A percentile compares a stretch with the other conserved stretches of the same genome.
Conservation (phyloP, 1,139 yeast species). For the Kodamaea sp. region DNA sequence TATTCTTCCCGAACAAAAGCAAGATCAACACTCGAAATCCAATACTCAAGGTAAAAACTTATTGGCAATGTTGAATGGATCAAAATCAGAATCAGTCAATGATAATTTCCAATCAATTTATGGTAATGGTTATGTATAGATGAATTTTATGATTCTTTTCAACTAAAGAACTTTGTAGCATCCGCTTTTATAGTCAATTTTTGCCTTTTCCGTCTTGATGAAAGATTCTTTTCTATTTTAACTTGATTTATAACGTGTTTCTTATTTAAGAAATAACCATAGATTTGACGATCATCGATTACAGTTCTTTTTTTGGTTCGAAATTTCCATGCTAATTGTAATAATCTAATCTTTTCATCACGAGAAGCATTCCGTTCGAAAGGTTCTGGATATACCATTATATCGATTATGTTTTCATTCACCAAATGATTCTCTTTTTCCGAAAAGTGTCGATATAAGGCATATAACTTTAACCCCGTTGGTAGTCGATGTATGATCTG, state of each 20-base stretch:
- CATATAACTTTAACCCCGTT: constrained; percentile 25
- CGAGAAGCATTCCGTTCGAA: constrained; percentile 1
- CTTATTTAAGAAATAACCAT: constrained; percentile 8
- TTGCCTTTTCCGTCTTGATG: constrained; percentile 1
- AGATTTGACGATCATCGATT: neutral
- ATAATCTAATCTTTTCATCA: constrained; percentile 2
- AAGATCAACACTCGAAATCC: constrained; percentile 2
- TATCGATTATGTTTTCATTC: constrained; percentile 14
- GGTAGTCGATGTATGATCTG: constrained; percentile 21
- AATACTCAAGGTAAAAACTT: constrained; percentile 14
- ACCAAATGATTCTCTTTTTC: neutral
- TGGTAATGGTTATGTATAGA: constrained; percentile 6
- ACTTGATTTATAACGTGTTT: constrained; percentile 4
- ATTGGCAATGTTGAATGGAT: constrained; percentile 15
- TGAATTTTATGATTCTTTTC: neutral
- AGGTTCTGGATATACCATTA: constrained; percentile 17
- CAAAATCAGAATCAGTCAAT: constrained; percentile 4
- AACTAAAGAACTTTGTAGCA: constrained; percentile 13
- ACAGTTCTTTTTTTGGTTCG: constrained; percentile 6
- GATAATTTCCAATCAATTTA: constrained; percentile 14
- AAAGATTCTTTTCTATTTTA: constrained; percentile 1
- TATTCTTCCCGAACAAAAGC: constrained; percentile 4
- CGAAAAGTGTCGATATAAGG: constrained; percentile 13
- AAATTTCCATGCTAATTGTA: constrained; percentile 10
- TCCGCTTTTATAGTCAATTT: constrained; percentile 8